These are phyloP conservation scores for Aegilops longissima DNA, from an alignment of 176 grass and related monocot genomes.

Conservation along the genomic window DNA sequence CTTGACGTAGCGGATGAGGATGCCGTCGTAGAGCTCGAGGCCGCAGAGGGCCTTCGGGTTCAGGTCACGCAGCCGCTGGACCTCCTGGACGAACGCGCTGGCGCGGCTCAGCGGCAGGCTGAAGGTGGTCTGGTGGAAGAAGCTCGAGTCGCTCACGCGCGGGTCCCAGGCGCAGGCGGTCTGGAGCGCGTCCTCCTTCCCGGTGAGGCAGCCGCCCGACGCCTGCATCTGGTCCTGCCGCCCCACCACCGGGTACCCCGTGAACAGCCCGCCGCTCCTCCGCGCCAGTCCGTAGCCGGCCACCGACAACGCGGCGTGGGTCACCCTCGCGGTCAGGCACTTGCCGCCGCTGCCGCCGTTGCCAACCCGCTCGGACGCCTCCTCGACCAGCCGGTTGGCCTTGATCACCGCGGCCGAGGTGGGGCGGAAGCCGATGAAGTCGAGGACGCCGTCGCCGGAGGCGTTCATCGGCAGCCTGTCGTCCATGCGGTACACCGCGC, in stretches of 20 bases:
- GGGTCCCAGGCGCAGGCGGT: slow-evolving; percentile 64
- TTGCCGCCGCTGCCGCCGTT: slow-evolving; percentile 10
- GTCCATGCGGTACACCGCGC: slow-evolving; percentile 46
- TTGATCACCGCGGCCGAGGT: slow-evolving; percentile 4
- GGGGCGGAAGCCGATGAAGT: slow-evolving; percentile 49
- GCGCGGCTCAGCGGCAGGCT: slow-evolving; percentile 46
- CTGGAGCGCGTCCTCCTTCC: slow-evolving; percentile 40
- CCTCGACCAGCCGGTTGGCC: slow-evolving; percentile 31
- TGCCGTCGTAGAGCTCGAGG: slow-evolving; percentile 45
- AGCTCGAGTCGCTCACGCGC: slow-evolving; percentile 24
- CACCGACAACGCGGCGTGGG: neutral
- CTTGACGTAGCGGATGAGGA: slow-evolving; percentile 13
- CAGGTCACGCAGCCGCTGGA: slow-evolving; percentile 57
- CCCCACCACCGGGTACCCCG: slow-evolving; percentile 35
- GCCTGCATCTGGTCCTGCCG: slow-evolving; percentile 61
- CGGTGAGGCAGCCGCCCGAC: slow-evolving; percentile 29
- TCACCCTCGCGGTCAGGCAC: slow-evolving; percentile 25
- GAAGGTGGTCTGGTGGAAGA: slow-evolving; percentile 46
- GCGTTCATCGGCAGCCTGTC: slow-evolving; percentile 37
- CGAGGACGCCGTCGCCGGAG: slow-evolving; percentile 38
- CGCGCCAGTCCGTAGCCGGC: slow-evolving; percentile 41
- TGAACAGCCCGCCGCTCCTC: neutral
- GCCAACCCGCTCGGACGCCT: neutral
- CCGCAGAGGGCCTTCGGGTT: slow-evolving; percentile 45
- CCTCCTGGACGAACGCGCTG: slow-evolving; percentile 44